Percentiles rank a stretch among this genome's conserved stretches.
phyloP scores from a whole-genome alignment of 2,329 filamentous ascomycete genomes.

The Monosporascus sp. region DNA sequence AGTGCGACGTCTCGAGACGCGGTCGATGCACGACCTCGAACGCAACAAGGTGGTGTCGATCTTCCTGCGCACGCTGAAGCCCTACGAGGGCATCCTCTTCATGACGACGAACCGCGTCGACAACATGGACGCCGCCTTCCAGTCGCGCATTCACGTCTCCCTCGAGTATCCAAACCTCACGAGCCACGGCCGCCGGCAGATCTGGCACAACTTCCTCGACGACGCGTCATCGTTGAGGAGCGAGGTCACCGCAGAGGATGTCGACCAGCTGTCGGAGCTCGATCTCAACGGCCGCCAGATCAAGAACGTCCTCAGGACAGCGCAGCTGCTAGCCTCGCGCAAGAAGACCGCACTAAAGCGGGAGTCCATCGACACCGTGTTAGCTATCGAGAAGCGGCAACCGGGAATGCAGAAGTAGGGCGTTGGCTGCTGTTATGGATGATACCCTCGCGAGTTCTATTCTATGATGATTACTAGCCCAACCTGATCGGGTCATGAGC shows the following conservation, averaged over 20 bases:
- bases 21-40: conserved; percentile 25
- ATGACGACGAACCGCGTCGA: conserved; percentile 42
- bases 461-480: too few relatives aligned
- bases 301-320: conserved; percentile 16
- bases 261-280: conserved; percentile 9
- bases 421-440: too few relatives aligned
- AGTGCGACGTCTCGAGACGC: conserved; percentile 50
- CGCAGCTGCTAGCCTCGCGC: not conserved
- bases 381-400: too few relatives aligned
- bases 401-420: too few relatives aligned
- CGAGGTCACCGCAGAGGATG: not conserved
- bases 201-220: conserved; percentile 36
- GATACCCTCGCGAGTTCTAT: too few relatives aligned
- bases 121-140: conserved; percentile 41
- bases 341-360: too few relatives aligned
- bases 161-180: conserved; percentile 39
- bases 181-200: not conserved
- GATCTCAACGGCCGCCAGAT: conserved; percentile 15
- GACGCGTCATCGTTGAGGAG: conserved; percentile 13
- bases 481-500: too few relatives aligned
- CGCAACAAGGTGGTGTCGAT: conserved; percentile 35
- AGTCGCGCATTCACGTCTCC: conserved; percentile 42
- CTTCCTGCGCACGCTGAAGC: conserved; percentile 38
- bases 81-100: conserved; percentile 44
- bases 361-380: too few relatives aligned